Evolutionary conservation across 1,284 basidiomycete species (phyloP).

Genomic region (Xerocomus nothofagi): DNA sequence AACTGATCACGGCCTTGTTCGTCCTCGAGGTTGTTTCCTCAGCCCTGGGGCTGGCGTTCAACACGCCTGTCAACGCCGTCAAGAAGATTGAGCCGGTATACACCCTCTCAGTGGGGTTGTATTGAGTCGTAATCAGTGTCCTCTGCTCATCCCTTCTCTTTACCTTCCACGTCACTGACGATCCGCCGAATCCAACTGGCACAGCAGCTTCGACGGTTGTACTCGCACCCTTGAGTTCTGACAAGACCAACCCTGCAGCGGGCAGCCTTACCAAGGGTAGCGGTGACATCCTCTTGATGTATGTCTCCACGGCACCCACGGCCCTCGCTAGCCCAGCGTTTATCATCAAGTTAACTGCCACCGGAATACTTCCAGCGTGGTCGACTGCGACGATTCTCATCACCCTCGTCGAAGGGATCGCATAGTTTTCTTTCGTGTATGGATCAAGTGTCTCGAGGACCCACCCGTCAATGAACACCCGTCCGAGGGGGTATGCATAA

Average conservation of each 20-base stretch:
- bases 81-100: conserved; percentile 53
- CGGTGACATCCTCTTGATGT: conserved; percentile 61
- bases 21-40: conserved; percentile 24
- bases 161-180: conserved; percentile 51
- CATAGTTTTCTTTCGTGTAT: conserved; percentile 92
- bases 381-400: conserved; percentile 89
- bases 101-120: conserved; percentile 46
- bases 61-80: conserved; percentile 16
- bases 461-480: conserved; percentile 92
- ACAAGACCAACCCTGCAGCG: conserved; percentile 54
- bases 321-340: conserved; percentile 74
- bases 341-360: conserved; percentile 85
- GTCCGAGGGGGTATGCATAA: conserved; percentile 72
- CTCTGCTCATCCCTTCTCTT: conserved; percentile 57
- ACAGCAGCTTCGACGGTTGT: conserved; percentile 9
- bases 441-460: conserved; percentile 96
- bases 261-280: conserved; percentile 70
- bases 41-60: conserved; percentile 5
- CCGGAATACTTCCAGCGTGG: conserved; percentile 85
- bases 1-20: conserved; percentile 7
- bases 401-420: conserved; percentile 92
- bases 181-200: conserved; percentile 1
- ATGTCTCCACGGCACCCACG: conserved; percentile 70
- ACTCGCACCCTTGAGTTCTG: conserved; percentile 42
- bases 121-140: conserved; percentile 51